These are phyloP conservation scores for Saccharomycopsis crataegensis DNA, from an alignment of 1,139 yeast species.

Conservation along the genomic window DNA sequence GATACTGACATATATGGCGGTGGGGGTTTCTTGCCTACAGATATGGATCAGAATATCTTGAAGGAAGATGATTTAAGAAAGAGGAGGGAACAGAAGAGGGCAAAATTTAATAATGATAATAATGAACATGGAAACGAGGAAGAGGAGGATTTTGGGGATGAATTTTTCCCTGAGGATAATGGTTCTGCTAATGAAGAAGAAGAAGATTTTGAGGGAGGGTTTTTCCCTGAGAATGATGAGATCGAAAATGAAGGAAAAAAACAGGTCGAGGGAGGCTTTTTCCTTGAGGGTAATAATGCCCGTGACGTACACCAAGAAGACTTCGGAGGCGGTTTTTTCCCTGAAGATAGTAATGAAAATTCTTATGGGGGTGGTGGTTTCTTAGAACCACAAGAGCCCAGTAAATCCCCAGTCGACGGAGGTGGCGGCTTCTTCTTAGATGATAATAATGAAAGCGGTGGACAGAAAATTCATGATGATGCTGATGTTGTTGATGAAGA, in stretches of 20 bases:
- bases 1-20: constrained; percentile 14
- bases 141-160: constrained; percentile 12
- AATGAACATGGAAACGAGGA: not conserved
- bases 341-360: constrained; percentile 1
- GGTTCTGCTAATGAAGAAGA: not conserved
- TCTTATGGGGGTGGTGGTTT: not conserved
- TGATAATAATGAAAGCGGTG: not conserved
- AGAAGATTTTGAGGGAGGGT: constrained; percentile 12
- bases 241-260: not conserved
- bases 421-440: constrained; percentile 13
- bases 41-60: constrained; percentile 16
- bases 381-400: not conserved
- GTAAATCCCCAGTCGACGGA: not conserved
- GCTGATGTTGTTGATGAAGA: constrained; percentile 1
- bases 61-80: constrained; percentile 36
- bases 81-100: constrained; percentile 18
- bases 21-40: constrained; percentile 22
- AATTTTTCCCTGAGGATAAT: constrained; percentile 11
- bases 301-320: constrained; percentile 16
- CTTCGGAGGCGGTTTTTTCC: constrained; percentile 16
- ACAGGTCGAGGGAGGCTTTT: not conserved
- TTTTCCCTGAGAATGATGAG: constrained; percentile 6
- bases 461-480: not conserved
- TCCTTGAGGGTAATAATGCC: constrained; percentile 4
- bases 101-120: constrained; percentile 1